These are phyloP conservation scores for Cytidiella melzeri DNA, from an alignment of 768 basidiomycete species.

Conservation along the genomic window DNA sequence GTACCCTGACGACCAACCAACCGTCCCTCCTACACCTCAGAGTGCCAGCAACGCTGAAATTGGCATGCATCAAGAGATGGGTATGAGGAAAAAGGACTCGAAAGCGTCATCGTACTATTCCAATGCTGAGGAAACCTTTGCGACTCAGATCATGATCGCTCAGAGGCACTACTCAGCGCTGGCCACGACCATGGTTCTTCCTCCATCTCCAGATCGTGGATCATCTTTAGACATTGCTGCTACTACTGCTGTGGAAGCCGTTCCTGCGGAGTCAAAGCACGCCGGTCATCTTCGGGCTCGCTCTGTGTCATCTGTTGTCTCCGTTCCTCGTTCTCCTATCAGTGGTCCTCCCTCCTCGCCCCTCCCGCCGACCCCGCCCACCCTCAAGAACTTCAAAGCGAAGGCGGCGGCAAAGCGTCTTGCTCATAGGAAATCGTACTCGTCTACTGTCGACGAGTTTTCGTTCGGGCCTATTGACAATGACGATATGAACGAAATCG, in stretches of 20 bases:
- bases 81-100: conserved; percentile 37
- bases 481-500: conserved; percentile 53
- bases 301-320: conserved; percentile 45
- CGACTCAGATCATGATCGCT: conserved; percentile 62
- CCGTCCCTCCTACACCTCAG: conserved; percentile 45
- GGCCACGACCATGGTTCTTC: conserved; percentile 57
- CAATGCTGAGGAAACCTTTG: conserved; percentile 44
- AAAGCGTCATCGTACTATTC: conserved; percentile 52
- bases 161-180: conserved; percentile 68
- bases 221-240: conserved; percentile 26
- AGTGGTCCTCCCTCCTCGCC: conserved; percentile 62
- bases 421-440: conserved; percentile 48
- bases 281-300: conserved; percentile 52
- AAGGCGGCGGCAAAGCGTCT: conserved; percentile 29
- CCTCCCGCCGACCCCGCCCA: conserved; percentile 71
- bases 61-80: conserved; percentile 29
- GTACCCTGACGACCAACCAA: conserved; percentile 38
- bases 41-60: conserved; percentile 55
- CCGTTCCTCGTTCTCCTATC: conserved; percentile 32
- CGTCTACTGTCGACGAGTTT: conserved; percentile 53
- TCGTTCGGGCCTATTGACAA: conserved; percentile 53
- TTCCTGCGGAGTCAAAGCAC: conserved; percentile 11
- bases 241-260: conserved; percentile 27
- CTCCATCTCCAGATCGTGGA: conserved; percentile 38
- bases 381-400: conserved; percentile 49